phyloP scores from a whole-genome alignment of 768 basidiomycete genomes.

The Auricularia auricula-judae region DNA sequence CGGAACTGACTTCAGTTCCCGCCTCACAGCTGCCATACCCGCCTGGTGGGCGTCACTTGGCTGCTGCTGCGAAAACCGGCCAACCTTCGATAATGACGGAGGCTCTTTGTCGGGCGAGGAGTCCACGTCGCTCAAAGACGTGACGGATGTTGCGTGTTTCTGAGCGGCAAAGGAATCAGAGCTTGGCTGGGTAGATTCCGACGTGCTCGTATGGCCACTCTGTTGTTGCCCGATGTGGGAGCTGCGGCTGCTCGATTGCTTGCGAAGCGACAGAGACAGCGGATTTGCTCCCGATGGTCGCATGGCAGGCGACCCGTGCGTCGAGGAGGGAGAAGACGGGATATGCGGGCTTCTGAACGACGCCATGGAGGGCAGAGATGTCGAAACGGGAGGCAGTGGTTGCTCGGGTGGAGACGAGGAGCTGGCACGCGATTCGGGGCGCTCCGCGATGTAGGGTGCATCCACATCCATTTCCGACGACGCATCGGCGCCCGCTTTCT shows the following conservation, averaged over 20 bases:
- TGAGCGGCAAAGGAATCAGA: background rate
- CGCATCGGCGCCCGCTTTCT: slow-evolving; percentile 5
- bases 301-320: too few species aligned
- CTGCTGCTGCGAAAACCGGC: too few species aligned
- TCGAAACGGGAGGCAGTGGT: background rate
- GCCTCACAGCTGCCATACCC: slow-evolving; percentile 14
- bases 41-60: background rate
- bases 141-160: background rate
- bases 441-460: background rate
- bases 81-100: too few species aligned
- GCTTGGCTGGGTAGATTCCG: too few species aligned
- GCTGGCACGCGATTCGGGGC: background rate
- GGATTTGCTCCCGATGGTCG: too few species aligned
- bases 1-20: background rate
- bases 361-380: too few species aligned
- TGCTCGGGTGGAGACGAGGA: slow-evolving; percentile 7
- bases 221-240: too few species aligned
- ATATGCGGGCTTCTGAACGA: too few species aligned
- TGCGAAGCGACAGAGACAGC: too few species aligned
- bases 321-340: too few species aligned
- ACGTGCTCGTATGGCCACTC: too few species aligned
- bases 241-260: too few species aligned
- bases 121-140: background rate
- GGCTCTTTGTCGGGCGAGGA: background rate
- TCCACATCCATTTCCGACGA: background rate